Evolutionary conservation across 352 stramenopile species (phyloP).

Genomic region (Phytophthora tentaculata): DNA sequence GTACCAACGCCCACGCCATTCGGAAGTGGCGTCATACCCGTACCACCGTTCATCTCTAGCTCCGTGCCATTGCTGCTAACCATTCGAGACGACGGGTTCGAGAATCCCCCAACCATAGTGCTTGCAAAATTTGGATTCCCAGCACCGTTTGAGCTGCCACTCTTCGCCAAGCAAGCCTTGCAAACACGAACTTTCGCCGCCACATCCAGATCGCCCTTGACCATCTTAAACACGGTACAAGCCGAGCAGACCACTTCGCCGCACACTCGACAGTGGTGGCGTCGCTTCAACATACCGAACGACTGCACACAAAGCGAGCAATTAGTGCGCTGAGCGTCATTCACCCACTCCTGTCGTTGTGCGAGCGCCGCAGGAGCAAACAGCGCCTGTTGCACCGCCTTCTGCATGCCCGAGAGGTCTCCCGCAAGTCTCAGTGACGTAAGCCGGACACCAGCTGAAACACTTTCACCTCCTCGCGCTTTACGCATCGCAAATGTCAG

Average conservation of each 20-base stretch:
- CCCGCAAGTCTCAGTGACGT: slow-evolving; percentile 68
- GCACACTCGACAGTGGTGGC: slow-evolving; percentile 88
- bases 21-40: slow-evolving; percentile 8
- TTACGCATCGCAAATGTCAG: slow-evolving; percentile 85
- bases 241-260: slow-evolving; percentile 86
- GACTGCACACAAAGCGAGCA: slow-evolving; percentile 83
- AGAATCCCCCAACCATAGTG: slow-evolving; percentile 28
- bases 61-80: slow-evolving; percentile 41
- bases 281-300: slow-evolving; percentile 82
- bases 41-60: slow-evolving; percentile 30
- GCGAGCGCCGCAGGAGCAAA: slow-evolving; percentile 71
- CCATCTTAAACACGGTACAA: slow-evolving; percentile 82
- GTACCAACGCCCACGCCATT: slow-evolving; percentile 25
- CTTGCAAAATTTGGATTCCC: slow-evolving; percentile 28
- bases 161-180: slow-evolving; percentile 79
- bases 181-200: slow-evolving; percentile 75
- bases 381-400: slow-evolving; percentile 70
- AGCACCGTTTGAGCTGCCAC: slow-evolving; percentile 36
- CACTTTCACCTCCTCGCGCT: slow-evolving; percentile 61
- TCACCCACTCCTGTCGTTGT: slow-evolving; percentile 82
- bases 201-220: slow-evolving; percentile 58
- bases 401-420: slow-evolving; percentile 62
- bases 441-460: slow-evolving; percentile 76
- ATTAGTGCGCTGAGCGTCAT: slow-evolving; percentile 74
- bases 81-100: slow-evolving; percentile 22